Evolutionary conservation across 768 basidiomycete genomes (phyloP).

Genomic region (Calocybe cyanea): DNA sequence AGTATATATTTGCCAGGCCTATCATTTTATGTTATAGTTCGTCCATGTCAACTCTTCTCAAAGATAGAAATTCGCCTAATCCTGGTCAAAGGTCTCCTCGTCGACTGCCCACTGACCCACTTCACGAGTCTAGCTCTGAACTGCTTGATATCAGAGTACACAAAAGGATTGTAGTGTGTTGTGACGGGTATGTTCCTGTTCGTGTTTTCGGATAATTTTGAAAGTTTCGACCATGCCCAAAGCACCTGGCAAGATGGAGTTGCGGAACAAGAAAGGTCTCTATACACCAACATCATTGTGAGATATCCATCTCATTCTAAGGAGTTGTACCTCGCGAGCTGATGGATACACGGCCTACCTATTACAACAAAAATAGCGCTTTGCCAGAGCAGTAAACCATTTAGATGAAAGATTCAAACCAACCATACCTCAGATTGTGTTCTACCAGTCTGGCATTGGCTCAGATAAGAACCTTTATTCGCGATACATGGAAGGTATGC

Average conservation of each 20-base stretch:
- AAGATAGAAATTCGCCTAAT: slow-evolving; percentile 5
- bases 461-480: slow-evolving; percentile 56
- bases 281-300: slow-evolving; percentile 56
- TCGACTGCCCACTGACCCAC: slow-evolving; percentile 29
- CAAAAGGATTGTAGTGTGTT: slow-evolving; percentile 70
- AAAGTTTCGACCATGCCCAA: too few species aligned
- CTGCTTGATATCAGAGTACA: slow-evolving; percentile 20
- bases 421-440: slow-evolving; percentile 58
- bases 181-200: slow-evolving; percentile 56
- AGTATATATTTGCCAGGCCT: not conserved
- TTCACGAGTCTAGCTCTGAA: slow-evolving; percentile 14
- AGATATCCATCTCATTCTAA: slow-evolving; percentile 11
- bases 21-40: not conserved
- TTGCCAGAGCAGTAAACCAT: slow-evolving; percentile 49
- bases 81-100: slow-evolving; percentile 20
- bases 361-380: slow-evolving; percentile 36
- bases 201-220: too few species aligned
- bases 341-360: not conserved
- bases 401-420: slow-evolving; percentile 39
- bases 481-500: slow-evolving; percentile 55
- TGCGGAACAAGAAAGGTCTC: slow-evolving; percentile 35
- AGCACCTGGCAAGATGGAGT: slow-evolving; percentile 77
- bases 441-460: slow-evolving; percentile 60
- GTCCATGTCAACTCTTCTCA: slow-evolving; percentile 7
- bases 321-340: not conserved